Evolutionary conservation across 2,329 filamentous ascomycete species (phyloP), one percentile per base, ranked within the genome.

Genomic region (Calonectria crousiana): DNA sequence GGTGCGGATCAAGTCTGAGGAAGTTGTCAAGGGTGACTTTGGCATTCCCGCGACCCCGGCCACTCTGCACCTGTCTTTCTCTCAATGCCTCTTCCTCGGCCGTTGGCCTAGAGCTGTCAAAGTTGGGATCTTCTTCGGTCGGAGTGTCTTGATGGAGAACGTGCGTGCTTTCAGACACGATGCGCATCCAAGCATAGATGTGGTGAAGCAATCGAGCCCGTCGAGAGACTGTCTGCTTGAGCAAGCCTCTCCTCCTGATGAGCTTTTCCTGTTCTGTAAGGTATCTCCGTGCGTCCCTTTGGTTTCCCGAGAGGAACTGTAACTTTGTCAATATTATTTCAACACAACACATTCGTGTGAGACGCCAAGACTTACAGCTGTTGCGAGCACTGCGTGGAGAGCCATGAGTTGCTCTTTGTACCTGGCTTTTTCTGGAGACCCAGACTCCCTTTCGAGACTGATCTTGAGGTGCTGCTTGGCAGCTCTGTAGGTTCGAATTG

Each of bases 141-240:
- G 65, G 71, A 16, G 1, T 78, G 4, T 78, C 75, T 14, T 77
- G 72, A 1, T 66, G 65, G 0, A 74, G 71, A 13, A 79, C 76
- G 30, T 79, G 75, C 0, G 78, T 74, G 34, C 76, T 78, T 28
- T 79, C 77, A 0, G 77, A 79, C 1, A 79, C 77, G 28, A 79
- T 79, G 34, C 77, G 77, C 76, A 79, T 79, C 77, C 77, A 79
- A 41, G 77, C 77, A 38, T 79, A 79, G 11, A 79, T 76, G 47
- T 79, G 79, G 52, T 79, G 77, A 0, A 79, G 60, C 0, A 79
- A 30, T 0, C 77, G 76, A 0, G 77, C 77, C 26, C 77, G 76
- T 1, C 77, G 77, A 14, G 77, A 79, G 47, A 79, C 78, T 0
- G 67, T 71, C 6, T 71, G 77, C 23, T 79, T 79, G 0, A 75